Conservation (phyloP, 2,329 filamentous ascomycete genomes). For the Fusarium sp. region DNA sequence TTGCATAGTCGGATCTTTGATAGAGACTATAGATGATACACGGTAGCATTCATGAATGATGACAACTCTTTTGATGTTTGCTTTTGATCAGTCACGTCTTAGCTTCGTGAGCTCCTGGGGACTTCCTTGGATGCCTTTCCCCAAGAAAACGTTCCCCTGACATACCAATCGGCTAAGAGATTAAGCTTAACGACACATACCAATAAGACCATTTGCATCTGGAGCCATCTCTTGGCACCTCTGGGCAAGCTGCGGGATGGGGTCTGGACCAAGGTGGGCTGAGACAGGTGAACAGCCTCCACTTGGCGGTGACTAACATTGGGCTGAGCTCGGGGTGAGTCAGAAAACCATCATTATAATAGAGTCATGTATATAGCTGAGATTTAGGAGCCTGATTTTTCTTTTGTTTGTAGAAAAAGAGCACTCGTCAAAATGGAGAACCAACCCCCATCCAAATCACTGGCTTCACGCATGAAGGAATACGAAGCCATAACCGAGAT, state of each 20-base stretch:
- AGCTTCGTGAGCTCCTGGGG: not conserved
- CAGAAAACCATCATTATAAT: not conserved
- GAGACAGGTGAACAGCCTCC: not conserved
- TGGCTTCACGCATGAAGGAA: conserved; percentile 27
- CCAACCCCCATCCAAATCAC: not conserved
- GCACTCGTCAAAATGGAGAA: conserved; percentile 10
- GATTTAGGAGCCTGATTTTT: not conserved
- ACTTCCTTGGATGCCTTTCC: not conserved
- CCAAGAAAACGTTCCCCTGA: not conserved
- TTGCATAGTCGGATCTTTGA: not conserved
- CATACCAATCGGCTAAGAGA: not conserved
- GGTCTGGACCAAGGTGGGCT: not conserved
- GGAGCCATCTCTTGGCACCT: not conserved
- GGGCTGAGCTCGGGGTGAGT: not conserved
- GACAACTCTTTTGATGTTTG: not conserved
- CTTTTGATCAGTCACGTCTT: not conserved
- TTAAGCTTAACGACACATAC: not conserved
- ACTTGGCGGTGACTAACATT: not conserved
- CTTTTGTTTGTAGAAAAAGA: not conserved
- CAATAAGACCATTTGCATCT: not conserved
- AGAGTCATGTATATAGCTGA: not conserved
- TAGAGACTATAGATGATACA: conserved; percentile 1
- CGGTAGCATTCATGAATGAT: not conserved
- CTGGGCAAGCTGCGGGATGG: not conserved
- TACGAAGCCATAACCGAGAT: conserved; percentile 24